phyloP scores from a whole-genome alignment of 129 eudicot species.

The Helianthus tuberosus region DNA sequence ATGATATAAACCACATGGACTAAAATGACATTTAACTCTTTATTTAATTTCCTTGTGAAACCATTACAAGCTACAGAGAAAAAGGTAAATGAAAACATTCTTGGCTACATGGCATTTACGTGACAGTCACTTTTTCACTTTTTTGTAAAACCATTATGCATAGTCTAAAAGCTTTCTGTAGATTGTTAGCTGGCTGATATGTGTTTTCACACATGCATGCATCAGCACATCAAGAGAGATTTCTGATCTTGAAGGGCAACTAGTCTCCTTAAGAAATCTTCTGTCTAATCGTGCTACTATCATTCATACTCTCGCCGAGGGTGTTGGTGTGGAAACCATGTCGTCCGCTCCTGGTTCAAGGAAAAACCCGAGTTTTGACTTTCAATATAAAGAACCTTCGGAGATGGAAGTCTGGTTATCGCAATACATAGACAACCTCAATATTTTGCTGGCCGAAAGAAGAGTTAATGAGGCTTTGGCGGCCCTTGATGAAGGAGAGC shows the following conservation, averaged over 20 bases:
- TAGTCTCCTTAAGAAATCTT: slow-evolving; percentile 72
- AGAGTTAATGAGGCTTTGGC: slow-evolving; percentile 75
- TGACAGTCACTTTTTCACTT: no score
- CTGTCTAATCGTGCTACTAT: slow-evolving; percentile 62
- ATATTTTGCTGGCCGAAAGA: slow-evolving; percentile 79
- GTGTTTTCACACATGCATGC: slow-evolving; percentile 13
- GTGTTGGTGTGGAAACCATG: slow-evolving; percentile 54
- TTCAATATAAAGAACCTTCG: slow-evolving; percentile 53
- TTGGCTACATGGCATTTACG: no score
- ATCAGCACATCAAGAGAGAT: slow-evolving; percentile 88
- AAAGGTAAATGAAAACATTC: no score
- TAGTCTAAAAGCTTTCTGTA: no score
- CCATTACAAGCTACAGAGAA: no score
- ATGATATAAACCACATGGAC: no score
- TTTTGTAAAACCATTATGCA: no score
- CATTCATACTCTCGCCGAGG: slow-evolving; percentile 81
- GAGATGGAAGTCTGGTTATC: slow-evolving; percentile 68
- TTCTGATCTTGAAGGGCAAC: slow-evolving; percentile 93
- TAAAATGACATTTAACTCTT: no score
- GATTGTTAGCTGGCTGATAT: not conserved
- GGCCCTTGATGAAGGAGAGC: slow-evolving; percentile 78
- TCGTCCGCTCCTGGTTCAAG: slow-evolving; percentile 44
- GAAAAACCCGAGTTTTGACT: slow-evolving; percentile 32
- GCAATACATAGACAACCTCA: slow-evolving; percentile 63
- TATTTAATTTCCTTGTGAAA: no score